A percentile compares a stretch with the other conserved stretches of the same genome.
These are phyloP conservation scores for Vicia sativa DNA, from an alignment of 306 rosid genomes.

Conservation along the genomic window DNA sequence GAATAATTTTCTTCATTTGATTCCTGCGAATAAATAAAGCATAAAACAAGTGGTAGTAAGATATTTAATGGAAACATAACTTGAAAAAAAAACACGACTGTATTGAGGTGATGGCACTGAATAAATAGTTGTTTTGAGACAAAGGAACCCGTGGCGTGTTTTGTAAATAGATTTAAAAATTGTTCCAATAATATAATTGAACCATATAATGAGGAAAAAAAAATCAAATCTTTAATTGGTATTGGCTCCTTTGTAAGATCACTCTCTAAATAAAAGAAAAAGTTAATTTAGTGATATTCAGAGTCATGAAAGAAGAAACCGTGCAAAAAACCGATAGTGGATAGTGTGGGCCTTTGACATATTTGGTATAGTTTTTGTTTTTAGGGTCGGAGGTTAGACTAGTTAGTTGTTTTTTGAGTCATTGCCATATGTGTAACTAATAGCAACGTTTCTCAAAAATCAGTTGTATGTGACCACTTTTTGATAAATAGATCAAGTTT, in stretches of 20 bases:
- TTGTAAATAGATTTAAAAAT: not conserved
- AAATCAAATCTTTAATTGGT: not conserved
- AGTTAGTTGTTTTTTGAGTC: slow-evolving; percentile 43
- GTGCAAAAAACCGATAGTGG: slow-evolving; percentile 6
- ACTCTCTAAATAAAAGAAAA: slow-evolving; percentile 29
- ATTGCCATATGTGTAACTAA: slow-evolving; percentile 40
- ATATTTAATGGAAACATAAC: too few species aligned
- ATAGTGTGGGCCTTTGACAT: slow-evolving; percentile 38
- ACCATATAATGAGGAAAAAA: not conserved
- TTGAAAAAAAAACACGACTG: too few species aligned
- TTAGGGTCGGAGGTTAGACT: slow-evolving; percentile 6
- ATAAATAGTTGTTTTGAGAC: not conserved
- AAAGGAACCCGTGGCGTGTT: not conserved
- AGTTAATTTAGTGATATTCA: slow-evolving; percentile 25
- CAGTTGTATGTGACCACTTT: slow-evolving; percentile 6
- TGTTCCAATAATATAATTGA: not conserved
- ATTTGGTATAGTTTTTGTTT: slow-evolving; percentile 13
- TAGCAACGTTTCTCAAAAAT: slow-evolving; percentile 32
- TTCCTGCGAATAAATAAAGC: too few species aligned
- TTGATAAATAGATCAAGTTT: slow-evolving; percentile 1
- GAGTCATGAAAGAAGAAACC: slow-evolving; percentile 31
- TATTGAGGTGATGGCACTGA: too few species aligned
- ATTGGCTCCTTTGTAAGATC: slow-evolving; percentile 37
- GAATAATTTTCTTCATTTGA: too few species aligned
- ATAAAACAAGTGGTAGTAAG: too few species aligned